Percentiles rank a stretch among this genome's conserved stretches.
Evolutionary conservation across 2,329 filamentous ascomycete genomes (phyloP).

Genomic region (Penicillium brasilianum): DNA sequence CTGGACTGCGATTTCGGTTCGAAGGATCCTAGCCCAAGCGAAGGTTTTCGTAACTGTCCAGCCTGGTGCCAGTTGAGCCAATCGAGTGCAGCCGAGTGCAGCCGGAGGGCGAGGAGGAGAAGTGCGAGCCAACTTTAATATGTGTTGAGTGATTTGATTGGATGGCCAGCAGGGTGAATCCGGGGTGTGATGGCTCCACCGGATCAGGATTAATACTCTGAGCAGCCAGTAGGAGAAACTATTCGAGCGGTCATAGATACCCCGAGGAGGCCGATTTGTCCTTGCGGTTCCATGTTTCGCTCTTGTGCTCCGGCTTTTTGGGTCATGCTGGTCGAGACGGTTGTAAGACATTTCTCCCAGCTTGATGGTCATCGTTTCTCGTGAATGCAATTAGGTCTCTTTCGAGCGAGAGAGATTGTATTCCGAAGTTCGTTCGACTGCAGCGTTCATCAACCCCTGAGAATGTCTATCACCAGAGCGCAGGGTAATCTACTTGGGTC

Average conservation of each 20-base stretch:
- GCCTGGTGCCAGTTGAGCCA: background rate
- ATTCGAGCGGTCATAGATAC: background rate
- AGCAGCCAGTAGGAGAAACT: background rate
- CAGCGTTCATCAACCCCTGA: background rate
- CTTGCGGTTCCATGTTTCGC: background rate
- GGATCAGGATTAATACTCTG: background rate
- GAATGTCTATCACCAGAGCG: background rate
- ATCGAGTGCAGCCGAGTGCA: background rate
- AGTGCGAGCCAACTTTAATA: background rate
- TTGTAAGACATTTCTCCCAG: background rate
- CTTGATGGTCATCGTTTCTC: too few relatives aligned
- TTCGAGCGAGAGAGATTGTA: background rate
- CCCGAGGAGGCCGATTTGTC: background rate
- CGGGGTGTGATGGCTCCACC: background rate
- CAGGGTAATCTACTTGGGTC: background rate
- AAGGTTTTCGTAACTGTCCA: background rate
- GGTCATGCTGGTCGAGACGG: background rate
- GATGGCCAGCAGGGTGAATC: background rate
- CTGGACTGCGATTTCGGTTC: background rate
- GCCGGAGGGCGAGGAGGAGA: background rate
- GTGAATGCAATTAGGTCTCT: background rate
- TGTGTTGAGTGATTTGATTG: background rate
- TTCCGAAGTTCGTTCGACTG: background rate
- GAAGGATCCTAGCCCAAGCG: background rate
- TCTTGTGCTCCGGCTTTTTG: background rate